Evolutionary conservation across 2,329 filamentous ascomycete genomes (phyloP), one percentile per base, ranked within the genome.

Genomic region (Sporothrix humicola): DNA sequence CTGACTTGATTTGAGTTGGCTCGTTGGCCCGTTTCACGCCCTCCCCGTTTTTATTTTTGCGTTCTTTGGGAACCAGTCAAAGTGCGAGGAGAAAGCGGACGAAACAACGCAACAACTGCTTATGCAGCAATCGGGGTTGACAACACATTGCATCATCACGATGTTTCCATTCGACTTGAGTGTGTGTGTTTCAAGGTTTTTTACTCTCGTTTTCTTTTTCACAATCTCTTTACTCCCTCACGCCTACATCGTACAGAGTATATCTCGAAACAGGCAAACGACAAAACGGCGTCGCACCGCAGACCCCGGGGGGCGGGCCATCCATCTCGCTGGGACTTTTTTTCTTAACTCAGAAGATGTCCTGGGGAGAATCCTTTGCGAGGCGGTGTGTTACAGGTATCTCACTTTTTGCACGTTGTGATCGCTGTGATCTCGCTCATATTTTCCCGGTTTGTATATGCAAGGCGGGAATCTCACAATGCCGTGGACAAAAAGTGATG

Each of bases 11-110:
- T 37, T 37, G 31, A 37, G 31, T 37, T 37, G 23, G 23, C 23
- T 26, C 23, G 69, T 23, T 61, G 54, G 44, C 23, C 54, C 52
- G 54, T 61, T 63, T 63, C 69, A 61, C 69, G 20, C 69, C 69
- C 56, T 42, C 37, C 17, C 52, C 48, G 15, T 17, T 12, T n/a
- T 20, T 23, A 26, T 9, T 56, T 56, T 20, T 56, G 31, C 7
- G 31, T 37, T 7, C 20, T 23, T 56, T 56, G 52, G 52, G 20
- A 56, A 56, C 52, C 52, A 56, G 52, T 56, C 20, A 26, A 26
- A 56, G 52, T 52, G n/a, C 50, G n/a, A 20, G 20, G 31, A 37
- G 4, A 37, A 37, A 37, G 7, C 31, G 31, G 31, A 37, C 31
- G 31, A 37, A 37, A 37, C 31, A 37, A 37, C 31, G 31, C 31